Evolutionary conservation across 495 filamentous ascomycete species (phyloP).

Genomic region (Extremus antarcticus): DNA sequence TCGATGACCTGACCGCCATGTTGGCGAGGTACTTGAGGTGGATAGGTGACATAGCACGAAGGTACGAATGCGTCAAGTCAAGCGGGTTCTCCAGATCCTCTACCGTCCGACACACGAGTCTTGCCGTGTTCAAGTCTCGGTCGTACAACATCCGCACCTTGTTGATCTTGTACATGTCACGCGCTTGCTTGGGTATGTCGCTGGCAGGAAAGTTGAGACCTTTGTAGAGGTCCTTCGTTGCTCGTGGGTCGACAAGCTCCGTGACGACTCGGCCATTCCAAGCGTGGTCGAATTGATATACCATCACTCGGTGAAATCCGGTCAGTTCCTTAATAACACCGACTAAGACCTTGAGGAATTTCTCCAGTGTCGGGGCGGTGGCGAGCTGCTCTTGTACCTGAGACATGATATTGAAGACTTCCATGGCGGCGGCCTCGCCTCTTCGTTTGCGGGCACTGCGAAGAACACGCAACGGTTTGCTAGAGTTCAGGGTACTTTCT

Average conservation of each 20-base stretch:
- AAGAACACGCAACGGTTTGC: conserved; percentile 67
- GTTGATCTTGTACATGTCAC: conserved; percentile 71
- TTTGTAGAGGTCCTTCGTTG: conserved; percentile 80
- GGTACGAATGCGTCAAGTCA: conserved; percentile 75
- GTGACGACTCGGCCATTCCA: conserved; percentile 84
- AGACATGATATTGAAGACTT: conserved; percentile 85
- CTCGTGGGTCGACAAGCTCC: conserved; percentile 68
- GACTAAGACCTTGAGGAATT: conserved; percentile 60
- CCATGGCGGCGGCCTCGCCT: conserved; percentile 84
- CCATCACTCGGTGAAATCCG: conserved; percentile 85
- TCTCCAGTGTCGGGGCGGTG: conserved; percentile 53
- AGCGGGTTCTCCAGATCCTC: conserved; percentile 69
- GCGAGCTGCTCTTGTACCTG: conserved; percentile 74
- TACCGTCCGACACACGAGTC: conserved; percentile 68
- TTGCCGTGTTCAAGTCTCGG: conserved; percentile 60
- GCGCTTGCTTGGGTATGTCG: conserved; percentile 80
- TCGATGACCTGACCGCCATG: conserved; percentile 82
- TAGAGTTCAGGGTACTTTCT: conserved; percentile 61
- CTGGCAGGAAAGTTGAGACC: conserved; percentile 84
- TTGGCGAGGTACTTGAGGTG: conserved; percentile 83
- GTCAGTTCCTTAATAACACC: conserved; percentile 79
- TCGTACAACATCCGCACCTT: conserved; percentile 72
- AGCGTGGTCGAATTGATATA: conserved; percentile 79
- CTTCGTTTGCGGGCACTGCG: conserved; percentile 64
- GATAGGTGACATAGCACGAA: conserved; percentile 85